Conservation (phyloP, 2,329 filamentous ascomycete species). For the Raffaelea deltoideospora region DNA sequence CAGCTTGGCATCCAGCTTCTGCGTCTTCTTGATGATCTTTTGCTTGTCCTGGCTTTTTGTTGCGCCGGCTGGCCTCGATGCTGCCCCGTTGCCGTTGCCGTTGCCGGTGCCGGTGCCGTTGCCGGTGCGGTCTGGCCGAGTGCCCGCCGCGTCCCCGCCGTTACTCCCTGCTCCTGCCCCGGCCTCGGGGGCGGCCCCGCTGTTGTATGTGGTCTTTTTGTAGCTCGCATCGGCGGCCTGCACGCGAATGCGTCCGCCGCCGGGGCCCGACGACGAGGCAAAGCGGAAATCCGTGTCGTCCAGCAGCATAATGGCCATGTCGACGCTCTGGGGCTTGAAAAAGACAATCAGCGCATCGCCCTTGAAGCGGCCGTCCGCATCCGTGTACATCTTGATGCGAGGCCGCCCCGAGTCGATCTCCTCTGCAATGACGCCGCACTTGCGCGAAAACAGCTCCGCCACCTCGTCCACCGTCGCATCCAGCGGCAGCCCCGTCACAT, state of each 20-base stretch:
- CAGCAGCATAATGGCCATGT: slow-evolving; percentile 65
- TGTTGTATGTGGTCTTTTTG: slow-evolving; percentile 65
- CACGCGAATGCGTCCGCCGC: slow-evolving; percentile 53
- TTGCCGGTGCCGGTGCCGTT: slow-evolving; percentile 5
- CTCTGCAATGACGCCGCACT: slow-evolving; percentile 83
- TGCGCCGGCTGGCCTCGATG: no score
- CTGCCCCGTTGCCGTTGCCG: slow-evolving; percentile 18
- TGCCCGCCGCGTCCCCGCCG: slow-evolving; percentile 1
- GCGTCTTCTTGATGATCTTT: slow-evolving; percentile 81
- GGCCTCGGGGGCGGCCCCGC: slow-evolving; percentile 18
- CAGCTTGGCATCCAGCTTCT: slow-evolving; percentile 81
- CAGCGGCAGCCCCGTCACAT: slow-evolving; percentile 71
- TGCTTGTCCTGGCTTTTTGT: slow-evolving; percentile 53
- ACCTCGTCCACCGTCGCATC: slow-evolving; percentile 73
- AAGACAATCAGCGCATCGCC: slow-evolving; percentile 88
- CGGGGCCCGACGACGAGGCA: slow-evolving; percentile 8
- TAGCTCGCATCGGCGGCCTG: slow-evolving; percentile 78
- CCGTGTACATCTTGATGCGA: slow-evolving; percentile 83
- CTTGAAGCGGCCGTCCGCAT: slow-evolving; percentile 73
- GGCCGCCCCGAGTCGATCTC: slow-evolving; percentile 79
- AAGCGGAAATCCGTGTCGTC: slow-evolving; percentile 73
- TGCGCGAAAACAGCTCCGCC: slow-evolving; percentile 63
- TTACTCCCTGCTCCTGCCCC: no score
- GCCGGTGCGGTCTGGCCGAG: background rate
- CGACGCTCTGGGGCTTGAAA: slow-evolving; percentile 87